Base-by-base conservation (phyloP, 495 filamentous ascomycete genomes). In the Glutinoglossum americanum region DNA sequence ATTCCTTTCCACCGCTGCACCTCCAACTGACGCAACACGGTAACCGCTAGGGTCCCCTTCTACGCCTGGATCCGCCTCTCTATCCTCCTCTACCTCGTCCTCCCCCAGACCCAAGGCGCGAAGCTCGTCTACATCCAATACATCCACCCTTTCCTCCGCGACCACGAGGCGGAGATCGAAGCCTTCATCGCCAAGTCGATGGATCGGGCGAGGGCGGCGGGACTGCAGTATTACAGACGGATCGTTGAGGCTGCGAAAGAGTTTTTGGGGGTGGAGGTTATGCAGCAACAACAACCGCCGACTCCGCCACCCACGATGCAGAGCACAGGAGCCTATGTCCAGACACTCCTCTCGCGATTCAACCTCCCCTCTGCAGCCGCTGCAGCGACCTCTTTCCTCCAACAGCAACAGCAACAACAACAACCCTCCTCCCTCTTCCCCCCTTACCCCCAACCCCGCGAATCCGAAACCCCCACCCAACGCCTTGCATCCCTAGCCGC, bases 91-190 rank as follows among this genome's bases (percentile, higher is more conserved):
- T 99, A 95, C 74, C 89, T 99, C 60, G 87, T 99, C 60, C 82
- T 95, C n/a, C 92, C 92, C 0, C 89, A 94, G 69, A 89, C 85
- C 44, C 89, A 96, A 65, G 92, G 92, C 64, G 89, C 89, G 55
- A 82, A 81, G 32, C 70, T 82, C 56, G 73, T 97, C 62, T 99
- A 97, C 71, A 76, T 85, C 64, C 73, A 76, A 35, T 82, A 95
- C 67, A 75, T 99, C 59, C 79, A 93, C 65, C 92, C 93, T 1
- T 93, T 88, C 72, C 80, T 99, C 54, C 72, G 77, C 55, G 78
- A 89, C 35, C 89, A 99, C 66, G 92, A 99, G 68, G 69, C 73
- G 19, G 80, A 88, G 59, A 97, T 98, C 69, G 92, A 98, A 60
- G 80, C 84, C 37, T 80, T 94, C 62, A 96, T 97, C 67, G 81